phyloP scores from a whole-genome alignment of 2,329 filamentous ascomycete genomes.

The Arthroderma uncinatum region DNA sequence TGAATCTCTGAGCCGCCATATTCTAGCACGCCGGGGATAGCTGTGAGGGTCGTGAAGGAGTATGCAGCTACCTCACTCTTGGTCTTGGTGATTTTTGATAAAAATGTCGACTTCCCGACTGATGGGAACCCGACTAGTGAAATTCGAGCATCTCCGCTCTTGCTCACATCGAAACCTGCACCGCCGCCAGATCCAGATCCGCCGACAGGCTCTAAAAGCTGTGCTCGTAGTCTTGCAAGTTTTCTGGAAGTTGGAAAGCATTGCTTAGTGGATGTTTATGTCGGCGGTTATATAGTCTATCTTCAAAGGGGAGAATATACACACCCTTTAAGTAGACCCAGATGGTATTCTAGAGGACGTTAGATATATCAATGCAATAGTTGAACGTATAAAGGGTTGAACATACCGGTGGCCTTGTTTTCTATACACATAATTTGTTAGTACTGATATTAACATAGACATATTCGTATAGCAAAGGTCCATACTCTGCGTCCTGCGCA shows the following conservation, averaged over 20 bases:
- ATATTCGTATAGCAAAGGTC: conserved; percentile 13
- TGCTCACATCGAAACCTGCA: conserved; percentile 79
- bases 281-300: background rate
- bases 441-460: conserved; percentile 16
- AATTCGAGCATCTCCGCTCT: conserved; percentile 92
- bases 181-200: conserved; percentile 69
- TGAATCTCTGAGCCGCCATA: conserved; percentile 98
- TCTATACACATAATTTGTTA: conserved; percentile 43
- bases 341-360: conserved; percentile 70
- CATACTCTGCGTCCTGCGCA: conserved; percentile 96
- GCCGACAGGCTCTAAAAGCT: conserved; percentile 79
- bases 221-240: conserved; percentile 84
- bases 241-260: conserved; percentile 49
- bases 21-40: conserved; percentile 92
- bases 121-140: conserved; percentile 97
- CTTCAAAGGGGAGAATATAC: conserved; percentile 16
- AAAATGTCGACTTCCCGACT: conserved; percentile 94
- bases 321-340: conserved; percentile 93
- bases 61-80: conserved; percentile 93
- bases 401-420: conserved; percentile 94
- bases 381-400: background rate
- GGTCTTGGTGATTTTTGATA: conserved; percentile 98
- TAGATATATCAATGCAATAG: conserved; percentile 19
- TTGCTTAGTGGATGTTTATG: background rate
- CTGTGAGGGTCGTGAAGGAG: conserved; percentile 92